Percentiles rank a stretch among this genome's conserved stretches.
These are phyloP conservation scores for Colletotrichum camelliae DNA, from an alignment of 2,329 filamentous ascomycete genomes.

Conservation along the genomic window DNA sequence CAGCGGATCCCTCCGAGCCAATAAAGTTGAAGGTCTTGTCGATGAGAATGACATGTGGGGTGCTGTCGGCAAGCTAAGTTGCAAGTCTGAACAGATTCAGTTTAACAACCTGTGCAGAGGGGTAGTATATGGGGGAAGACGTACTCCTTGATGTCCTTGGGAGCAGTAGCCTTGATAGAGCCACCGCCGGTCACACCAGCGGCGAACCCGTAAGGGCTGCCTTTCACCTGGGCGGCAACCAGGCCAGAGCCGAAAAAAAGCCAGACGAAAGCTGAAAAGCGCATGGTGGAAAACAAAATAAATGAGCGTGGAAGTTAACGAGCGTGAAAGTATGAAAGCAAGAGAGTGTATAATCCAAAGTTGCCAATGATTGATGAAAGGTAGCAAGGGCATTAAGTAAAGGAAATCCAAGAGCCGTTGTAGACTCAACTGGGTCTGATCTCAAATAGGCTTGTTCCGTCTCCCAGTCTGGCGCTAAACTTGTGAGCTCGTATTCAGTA, in stretches of 20 bases:
- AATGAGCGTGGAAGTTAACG: too few relatives aligned
- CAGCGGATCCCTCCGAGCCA: slow-evolving; percentile 26
- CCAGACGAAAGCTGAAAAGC: too few relatives aligned
- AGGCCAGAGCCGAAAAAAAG: not conserved
- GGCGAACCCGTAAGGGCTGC: slow-evolving; percentile 32
- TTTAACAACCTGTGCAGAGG: not conserved
- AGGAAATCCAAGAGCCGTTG: too few relatives aligned
- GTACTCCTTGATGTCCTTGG: slow-evolving; percentile 25
- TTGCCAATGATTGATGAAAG: too few relatives aligned
- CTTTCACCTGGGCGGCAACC: slow-evolving; percentile 8
- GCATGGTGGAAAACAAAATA: too few relatives aligned
- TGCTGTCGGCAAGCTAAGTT: slow-evolving; percentile 27
- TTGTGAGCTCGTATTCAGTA: too few relatives aligned
- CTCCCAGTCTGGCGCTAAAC: too few relatives aligned
- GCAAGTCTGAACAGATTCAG: slow-evolving; percentile 46
- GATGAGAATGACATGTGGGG: slow-evolving; percentile 26
- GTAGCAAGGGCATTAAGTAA: too few relatives aligned
- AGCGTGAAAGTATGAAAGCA: too few relatives aligned
- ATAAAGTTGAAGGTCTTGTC: slow-evolving; percentile 30
- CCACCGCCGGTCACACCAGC: slow-evolving; percentile 56
- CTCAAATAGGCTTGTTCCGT: too few relatives aligned
- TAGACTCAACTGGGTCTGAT: too few relatives aligned
- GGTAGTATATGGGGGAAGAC: not conserved
- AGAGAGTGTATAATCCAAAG: too few relatives aligned
- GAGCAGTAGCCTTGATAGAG: slow-evolving; percentile 45